Evolutionary conservation across 2,329 filamentous ascomycete genomes (phyloP), one percentile per base, ranked within the genome.

Genomic region (Arachnomyces sp.): DNA sequence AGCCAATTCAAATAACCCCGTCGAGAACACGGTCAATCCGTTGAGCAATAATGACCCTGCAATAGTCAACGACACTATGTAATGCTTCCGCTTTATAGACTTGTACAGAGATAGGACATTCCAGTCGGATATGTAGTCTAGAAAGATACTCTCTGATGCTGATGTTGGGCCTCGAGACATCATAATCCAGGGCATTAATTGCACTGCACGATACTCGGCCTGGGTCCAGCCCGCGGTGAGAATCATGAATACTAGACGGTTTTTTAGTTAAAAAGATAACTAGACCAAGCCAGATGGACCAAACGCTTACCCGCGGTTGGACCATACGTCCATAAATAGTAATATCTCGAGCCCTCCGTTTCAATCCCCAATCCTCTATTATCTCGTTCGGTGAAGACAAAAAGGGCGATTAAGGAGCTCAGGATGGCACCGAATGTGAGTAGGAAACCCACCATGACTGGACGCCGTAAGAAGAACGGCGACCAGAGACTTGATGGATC

Each of bases 111-210:
- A 34, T 29, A 25, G 14, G 16, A 46, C 13, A 17, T 46, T 46
- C 44, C 38, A 42, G 18, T 38, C 21, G 3, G 44, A 46, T 15
- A 46, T n/a, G 8, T 46, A 46, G 31, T 46, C 44, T 4, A 46
- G 44, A 7, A 44, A 39, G 8, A 46, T 35, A 18, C 42, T 44
- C 13, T 46, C 35, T 16, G 44, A 44, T n/a, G 42, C 34, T 13
- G 39, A 21, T 6, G 38, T 39, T 15, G 28, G 34, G 3, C 39
- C 42, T 4, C 15, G 42, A 5, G 9, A 17, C 44, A 46, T 46
- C 15, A 44, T 16, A 28, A 39, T 12, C 44, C 44, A 46, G 1
- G 44, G 44, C 32, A 44, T 42, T 16, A 46, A n/a, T 29, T 46
- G 44, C 7, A n/a, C 5, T 5, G 35, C 34, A 11, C 44, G 44